Conservation (phyloP, 306 rosid species). For the Vicia faba region DNA sequence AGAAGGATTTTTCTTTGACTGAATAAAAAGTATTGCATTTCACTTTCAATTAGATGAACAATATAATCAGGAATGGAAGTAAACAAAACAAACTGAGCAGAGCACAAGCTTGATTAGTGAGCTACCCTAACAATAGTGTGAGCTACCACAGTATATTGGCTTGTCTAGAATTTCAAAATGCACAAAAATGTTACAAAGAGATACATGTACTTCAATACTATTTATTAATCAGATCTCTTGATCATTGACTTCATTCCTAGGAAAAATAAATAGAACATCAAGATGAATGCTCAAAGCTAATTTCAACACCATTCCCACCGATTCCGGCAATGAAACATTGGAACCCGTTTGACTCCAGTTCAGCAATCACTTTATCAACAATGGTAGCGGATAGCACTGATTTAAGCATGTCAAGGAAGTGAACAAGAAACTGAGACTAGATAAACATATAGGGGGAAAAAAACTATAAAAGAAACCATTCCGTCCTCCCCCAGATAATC, state of each 20-base stretch:
- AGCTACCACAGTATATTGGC: neutral
- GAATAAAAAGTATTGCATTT: neutral
- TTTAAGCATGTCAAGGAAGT: conserved; percentile 56
- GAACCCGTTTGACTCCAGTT: conserved; percentile 83
- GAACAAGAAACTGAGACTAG: conserved; percentile 18
- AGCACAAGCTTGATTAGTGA: neutral
- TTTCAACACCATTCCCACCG: conserved; percentile 80
- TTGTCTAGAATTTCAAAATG: neutral
- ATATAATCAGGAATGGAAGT: neutral
- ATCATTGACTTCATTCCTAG: conserved; percentile 22
- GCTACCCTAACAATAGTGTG: neutral
- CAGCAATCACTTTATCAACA: conserved; percentile 70
- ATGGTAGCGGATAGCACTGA: conserved; percentile 79
- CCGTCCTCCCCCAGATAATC: too few species aligned
- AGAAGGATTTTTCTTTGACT: neutral
- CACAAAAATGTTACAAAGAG: conserved; percentile 21
- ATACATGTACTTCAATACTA: conserved; percentile 34
- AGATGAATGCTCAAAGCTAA: conserved; percentile 57
- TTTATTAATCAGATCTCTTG: conserved; percentile 34
- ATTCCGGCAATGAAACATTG: conserved; percentile 78
- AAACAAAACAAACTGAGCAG: neutral
- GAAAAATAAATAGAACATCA: conserved; percentile 40
- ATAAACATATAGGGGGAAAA: neutral
- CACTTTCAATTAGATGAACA: neutral
- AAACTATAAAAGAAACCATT: too few species aligned